Evolutionary conservation across 2,329 filamentous ascomycete species (phyloP), one percentile per base, ranked within the genome.

Genomic region (Zymoseptoria tritici): DNA sequence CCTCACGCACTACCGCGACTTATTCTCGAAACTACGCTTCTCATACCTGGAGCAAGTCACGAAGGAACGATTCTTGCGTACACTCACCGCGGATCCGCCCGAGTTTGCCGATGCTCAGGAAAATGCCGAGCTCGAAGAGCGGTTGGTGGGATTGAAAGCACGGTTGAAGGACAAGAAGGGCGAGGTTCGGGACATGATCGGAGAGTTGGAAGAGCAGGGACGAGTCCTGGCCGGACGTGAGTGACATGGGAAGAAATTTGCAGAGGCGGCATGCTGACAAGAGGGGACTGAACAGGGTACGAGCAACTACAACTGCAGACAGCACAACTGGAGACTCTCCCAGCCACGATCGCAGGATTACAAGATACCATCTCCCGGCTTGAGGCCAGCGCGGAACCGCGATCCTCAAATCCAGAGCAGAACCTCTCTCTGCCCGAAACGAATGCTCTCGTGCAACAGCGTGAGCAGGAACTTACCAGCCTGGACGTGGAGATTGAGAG

Each of bases 1-100:
- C 74, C 81, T 97, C 26, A 80, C 83, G 29, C 92, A 97, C 75
- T 97, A 97, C 78, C 91, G 90, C 77, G 92, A 97, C 76, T 84
- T 97, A 20, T 99, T 97, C 76, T 88, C 91, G 50, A 97, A 99
- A 77, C 82, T 97, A 49, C 90, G 93, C 67, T 97, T 97, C 79
- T 95, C 90, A 65, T 97, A 97, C 76, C 89, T 97, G 68, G 94
- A 99, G 76, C 94, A 97, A 79, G 91, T 97, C 63, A 97, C 93
- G 52, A 99, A 97, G 77, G 94, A 99, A 74, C 96, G 96, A 71
- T 97, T 97, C 75, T 87, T 99, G 57, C 90, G 91, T 66, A 87
- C 90, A 64, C 95, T 97, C 67, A 91, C 95, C 16, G 91, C 90
- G 64, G 90, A 96, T 64, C 91, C 92, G 54, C 94, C 93, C 0